phyloP scores from a whole-genome alignment of 2,329 filamentous ascomycete genomes.

The Cadophora malorum region DNA sequence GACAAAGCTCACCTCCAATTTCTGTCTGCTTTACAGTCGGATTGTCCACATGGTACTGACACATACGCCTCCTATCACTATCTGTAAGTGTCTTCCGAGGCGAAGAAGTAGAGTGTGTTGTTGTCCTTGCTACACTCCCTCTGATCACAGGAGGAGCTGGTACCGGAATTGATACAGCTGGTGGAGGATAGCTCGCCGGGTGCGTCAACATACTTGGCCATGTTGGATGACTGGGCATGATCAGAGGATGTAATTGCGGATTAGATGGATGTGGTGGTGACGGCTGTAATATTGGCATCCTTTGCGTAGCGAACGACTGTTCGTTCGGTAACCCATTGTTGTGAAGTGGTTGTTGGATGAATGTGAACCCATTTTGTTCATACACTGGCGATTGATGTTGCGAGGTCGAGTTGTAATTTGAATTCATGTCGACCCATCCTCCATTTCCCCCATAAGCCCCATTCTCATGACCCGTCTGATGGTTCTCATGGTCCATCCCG shows the following conservation, averaged over 20 bases:
- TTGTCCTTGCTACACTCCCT: conserved; percentile 53
- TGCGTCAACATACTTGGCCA: conserved; percentile 87
- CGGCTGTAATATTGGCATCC: conserved; percentile 64
- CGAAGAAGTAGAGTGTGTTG: conserved; percentile 62
- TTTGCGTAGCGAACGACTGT: conserved; percentile 52
- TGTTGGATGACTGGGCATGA: conserved; percentile 69
- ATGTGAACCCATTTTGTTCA: conserved; percentile 70
- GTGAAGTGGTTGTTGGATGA: conserved; percentile 64
- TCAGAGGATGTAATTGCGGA: conserved; percentile 70
- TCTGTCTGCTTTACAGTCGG: conserved; percentile 93
- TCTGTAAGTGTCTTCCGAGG: conserved; percentile 89
- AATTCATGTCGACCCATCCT: conserved; percentile 61
- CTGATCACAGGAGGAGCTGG: conserved; percentile 55
- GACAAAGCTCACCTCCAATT: conserved; percentile 74
- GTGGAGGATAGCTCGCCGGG: conserved; percentile 67
- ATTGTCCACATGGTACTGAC: conserved; percentile 88
- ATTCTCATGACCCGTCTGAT: conserved; percentile 41
- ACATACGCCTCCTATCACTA: conserved; percentile 90
- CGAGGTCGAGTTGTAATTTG: conserved; percentile 47
- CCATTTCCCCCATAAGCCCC: conserved; percentile 53
- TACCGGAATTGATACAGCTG: conserved; percentile 61
- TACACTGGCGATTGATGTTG: conserved; percentile 75
- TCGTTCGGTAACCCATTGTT: conserved; percentile 65
- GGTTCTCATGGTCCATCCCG: conserved; percentile 46
- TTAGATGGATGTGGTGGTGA: conserved; percentile 56